Evolutionary conservation across 306 rosid genomes (phyloP), one percentile per base, ranked within the genome.

Genomic region (Trifolium subterraneum): DNA sequence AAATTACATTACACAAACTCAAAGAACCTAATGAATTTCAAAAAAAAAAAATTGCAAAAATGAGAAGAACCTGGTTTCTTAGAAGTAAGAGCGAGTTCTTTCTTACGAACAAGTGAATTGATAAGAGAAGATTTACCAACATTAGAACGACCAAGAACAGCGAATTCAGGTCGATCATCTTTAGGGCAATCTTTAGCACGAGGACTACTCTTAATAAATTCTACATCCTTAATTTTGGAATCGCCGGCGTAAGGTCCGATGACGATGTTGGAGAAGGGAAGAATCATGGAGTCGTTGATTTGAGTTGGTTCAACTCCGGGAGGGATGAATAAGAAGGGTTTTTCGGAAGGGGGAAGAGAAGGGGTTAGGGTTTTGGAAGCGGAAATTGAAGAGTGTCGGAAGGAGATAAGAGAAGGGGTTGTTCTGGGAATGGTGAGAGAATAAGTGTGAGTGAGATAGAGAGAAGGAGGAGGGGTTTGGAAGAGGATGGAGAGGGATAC

Each of bases 121-220:
- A 93, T 89, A 41, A 93, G 98, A 31, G 97, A 93, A 38, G 98
- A 93, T 70, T 93, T 93, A 25, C 98, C 97, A 1, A 93, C 97
- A 82, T 91, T 93, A 70, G 98, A 93, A 0, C 97, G 94, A 73
- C 98, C 98, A 19, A 93, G 85, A 35, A 91, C 82, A 2, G 97
- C 97, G 65, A 91, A 93, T 59, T 94, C 98, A 0, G 97, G 98
- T 11, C 88, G 81, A 63, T 75, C 80, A 45, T 91, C 90, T 29
- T 50, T 75, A 16, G 98, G 98, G 76, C 98, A 94, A 2, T 91
- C 97, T 79, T 75, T 90, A 13, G 95, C 94, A 10, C 78, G 85
- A 10, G 61, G 64, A 64, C 98, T 93, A 73, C 98, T 94, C 81
- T 91, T 94, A n/a, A 90, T 82, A 39, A 89, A 94, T 81, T 84